Conservation (phyloP, 2,329 filamentous ascomycete species). For the Nectriaceae sp. region DNA sequence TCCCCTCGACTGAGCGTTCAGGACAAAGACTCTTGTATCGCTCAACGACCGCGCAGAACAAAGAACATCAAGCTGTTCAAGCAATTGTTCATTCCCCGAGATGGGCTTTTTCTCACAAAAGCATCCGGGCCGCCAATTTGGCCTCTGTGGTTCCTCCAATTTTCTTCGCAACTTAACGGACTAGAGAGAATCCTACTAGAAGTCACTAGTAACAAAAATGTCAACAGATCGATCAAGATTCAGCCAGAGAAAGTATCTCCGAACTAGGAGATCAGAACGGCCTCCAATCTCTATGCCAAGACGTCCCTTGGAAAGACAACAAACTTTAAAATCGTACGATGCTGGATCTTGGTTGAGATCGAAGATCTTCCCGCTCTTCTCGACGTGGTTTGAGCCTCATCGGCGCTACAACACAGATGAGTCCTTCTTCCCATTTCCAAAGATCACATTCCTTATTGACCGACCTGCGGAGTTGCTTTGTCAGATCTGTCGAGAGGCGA, state of each 20-base stretch:
- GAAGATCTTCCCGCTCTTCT: slow-evolving; percentile 9
- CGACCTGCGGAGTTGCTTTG: slow-evolving; percentile 23
- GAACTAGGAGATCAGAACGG: background rate
- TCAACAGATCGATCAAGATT: background rate
- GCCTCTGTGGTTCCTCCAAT: no score
- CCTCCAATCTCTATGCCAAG: background rate
- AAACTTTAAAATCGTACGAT: background rate
- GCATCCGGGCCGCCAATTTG: background rate
- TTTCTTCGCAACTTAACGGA: no score
- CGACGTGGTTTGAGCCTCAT: slow-evolving; percentile 20
- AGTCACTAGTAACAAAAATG: background rate
- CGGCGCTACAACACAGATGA: slow-evolving; percentile 19
- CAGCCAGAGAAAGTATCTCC: background rate
- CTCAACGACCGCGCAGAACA: no score
- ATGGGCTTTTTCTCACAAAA: background rate
- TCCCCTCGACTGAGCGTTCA: no score
- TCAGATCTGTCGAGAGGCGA: slow-evolving; percentile 27
- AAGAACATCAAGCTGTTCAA: no score
- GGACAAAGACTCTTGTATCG: no score
- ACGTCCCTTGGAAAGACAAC: background rate
- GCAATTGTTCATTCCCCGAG: background rate
- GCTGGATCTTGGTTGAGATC: slow-evolving; percentile 9
- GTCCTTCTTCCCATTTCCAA: slow-evolving; percentile 29
- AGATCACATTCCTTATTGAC: slow-evolving; percentile 31
- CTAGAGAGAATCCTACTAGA: no score